These are phyloP conservation scores for Isoetes engelmannii DNA, from an alignment of 83 land plant genomes.

Conservation along the genomic window DNA sequence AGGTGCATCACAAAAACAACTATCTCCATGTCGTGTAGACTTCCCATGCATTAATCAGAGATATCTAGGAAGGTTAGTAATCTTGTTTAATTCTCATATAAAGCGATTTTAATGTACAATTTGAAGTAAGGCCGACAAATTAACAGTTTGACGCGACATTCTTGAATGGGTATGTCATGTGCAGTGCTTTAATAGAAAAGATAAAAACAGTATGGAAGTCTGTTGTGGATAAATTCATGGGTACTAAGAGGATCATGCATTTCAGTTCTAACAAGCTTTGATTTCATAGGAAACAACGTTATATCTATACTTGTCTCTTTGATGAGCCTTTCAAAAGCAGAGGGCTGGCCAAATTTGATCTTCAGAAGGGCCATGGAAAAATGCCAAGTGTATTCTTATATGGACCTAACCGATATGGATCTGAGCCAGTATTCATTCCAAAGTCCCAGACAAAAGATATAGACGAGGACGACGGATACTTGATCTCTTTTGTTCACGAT, in stretches of 20 bases:
- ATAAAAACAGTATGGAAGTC: no score
- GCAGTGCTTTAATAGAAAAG: no score
- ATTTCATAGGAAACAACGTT: constrained; percentile 58
- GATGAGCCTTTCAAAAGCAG: constrained; percentile 50
- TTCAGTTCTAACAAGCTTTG: neutral
- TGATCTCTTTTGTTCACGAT: constrained; percentile 81
- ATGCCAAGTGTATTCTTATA: constrained; percentile 51
- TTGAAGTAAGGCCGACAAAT: neutral
- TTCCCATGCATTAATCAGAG: constrained; percentile 84
- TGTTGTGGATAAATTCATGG: no score
- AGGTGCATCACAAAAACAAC: constrained; percentile 57
- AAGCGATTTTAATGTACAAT: neutral
- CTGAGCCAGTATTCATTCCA: constrained; percentile 91
- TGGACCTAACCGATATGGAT: constrained; percentile 78
- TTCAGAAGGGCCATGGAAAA: constrained; percentile 16
- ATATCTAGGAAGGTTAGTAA: constrained; percentile 50
- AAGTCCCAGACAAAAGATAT: constrained; percentile 40
- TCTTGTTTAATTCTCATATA: neutral
- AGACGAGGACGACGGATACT: constrained; percentile 91
- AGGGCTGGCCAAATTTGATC: constrained; percentile 74
- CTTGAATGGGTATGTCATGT: no score
- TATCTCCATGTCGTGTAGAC: constrained; percentile 65
- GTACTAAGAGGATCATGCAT: no score
- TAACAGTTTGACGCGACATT: no score
- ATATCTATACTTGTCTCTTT: constrained; percentile 56